Base-by-base conservation (phyloP, 345 rosid species). In the Bruguiera sexangula region DNA sequence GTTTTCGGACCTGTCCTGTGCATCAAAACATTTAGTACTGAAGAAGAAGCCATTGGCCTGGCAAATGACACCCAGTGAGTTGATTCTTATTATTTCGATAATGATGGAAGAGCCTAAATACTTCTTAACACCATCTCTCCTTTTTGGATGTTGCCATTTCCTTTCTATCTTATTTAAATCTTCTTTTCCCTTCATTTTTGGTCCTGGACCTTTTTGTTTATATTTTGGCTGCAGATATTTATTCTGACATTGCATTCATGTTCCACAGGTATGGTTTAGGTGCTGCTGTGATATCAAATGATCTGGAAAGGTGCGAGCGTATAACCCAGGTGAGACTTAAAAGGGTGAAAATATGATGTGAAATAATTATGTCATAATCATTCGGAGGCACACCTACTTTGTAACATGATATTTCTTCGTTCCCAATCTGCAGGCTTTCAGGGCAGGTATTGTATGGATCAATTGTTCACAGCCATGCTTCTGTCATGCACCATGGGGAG, bases 401-500 rank as follows among this genome's bases (percentile, higher is more conserved):
- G 19, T 55, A 32, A 27, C 46, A 43, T 70, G 54, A 65, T 66
- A 51, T 48, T 69, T 31, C 60, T 61, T 30, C 22, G 16, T 50
- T 10, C 30, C 60, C 30, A 3, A 21, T 56, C 10, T 78, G 66
- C 85, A 95, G 99, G 86, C 92, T 60, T 73, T 95, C 20, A 84
- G 84, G 67, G 82, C 98, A 1, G 98, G 99, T 21, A 72, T 90
- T 32, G 97, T 95, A 59, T 95, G 99, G 98, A 57, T 95, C 77
- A 95, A 95, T 77, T 95, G 99, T 79, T 92, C 99, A 26, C 99
- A 92, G 84, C 98, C 99, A 73, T 87, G 98, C 82, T 95, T 95
- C 85, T 77, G 80, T 73, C 99, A 95, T 73, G 98, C 98, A 60
- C 99, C 99, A 62, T 95, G 99, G 99, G 99, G 99, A 58, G 98